These are phyloP conservation scores for Linnemannia schmuckeri DNA, from an alignment of 192 early-diverging fungal species.

Conservation along the genomic window DNA sequence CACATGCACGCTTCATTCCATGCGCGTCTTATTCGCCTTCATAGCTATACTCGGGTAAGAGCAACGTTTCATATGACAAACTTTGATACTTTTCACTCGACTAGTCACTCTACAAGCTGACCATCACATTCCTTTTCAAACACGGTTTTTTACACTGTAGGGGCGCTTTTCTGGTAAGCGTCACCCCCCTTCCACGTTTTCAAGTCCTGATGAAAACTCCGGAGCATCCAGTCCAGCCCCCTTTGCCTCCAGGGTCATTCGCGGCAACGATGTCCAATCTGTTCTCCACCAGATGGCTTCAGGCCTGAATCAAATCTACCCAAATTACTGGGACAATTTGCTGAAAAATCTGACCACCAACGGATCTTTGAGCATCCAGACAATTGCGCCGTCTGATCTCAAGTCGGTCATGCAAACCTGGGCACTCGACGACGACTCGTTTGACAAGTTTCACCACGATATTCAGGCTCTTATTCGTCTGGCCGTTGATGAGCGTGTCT, in stretches of 20 bases:
- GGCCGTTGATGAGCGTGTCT: not conserved
- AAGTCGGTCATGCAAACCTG: not conserved
- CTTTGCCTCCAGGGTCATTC: not conserved
- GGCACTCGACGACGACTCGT: constrained; percentile 4
- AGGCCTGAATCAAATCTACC: not conserved
- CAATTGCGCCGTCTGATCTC: not conserved
- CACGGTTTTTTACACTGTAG: no score
- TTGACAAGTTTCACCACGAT: not conserved
- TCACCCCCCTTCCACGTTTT: not conserved
- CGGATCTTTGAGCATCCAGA: not conserved
- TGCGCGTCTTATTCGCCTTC: no score
- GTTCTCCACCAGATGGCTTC: not conserved
- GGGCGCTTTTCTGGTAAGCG: no score
- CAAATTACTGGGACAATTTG: not conserved
- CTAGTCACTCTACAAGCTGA: no score
- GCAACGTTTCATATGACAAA: no score
- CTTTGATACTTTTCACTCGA: no score
- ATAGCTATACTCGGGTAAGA: no score
- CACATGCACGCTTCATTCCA: no score
- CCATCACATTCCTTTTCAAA: no score
- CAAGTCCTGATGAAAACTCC: not conserved
- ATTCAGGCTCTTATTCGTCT: not conserved
- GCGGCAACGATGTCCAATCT: not conserved
- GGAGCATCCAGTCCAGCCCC: not conserved
- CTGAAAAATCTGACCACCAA: not conserved